phyloP scores from a whole-genome alignment of 768 basidiomycete species.

The Phlegmacium glaucopus region DNA sequence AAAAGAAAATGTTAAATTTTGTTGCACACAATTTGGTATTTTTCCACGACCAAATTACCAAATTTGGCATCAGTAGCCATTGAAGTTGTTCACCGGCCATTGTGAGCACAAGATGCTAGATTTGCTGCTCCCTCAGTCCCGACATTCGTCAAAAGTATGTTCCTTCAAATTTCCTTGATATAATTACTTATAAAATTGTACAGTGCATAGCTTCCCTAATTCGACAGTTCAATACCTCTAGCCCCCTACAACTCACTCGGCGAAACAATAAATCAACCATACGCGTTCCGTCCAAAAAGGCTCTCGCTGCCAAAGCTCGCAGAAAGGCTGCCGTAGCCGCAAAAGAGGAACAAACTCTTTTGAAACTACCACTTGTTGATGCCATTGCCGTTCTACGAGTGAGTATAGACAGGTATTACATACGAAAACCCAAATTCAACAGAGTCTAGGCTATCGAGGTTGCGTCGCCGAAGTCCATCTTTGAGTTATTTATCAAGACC shows the following conservation, averaged over 20 bases:
- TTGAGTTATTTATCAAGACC: slow-evolving; percentile 80
- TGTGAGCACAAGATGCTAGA: slow-evolving; percentile 15
- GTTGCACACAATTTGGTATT: too few relatives aligned
- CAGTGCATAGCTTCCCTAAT: slow-evolving; percentile 9
- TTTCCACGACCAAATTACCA: slow-evolving; percentile 13
- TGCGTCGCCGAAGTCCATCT: slow-evolving; percentile 67
- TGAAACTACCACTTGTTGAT: slow-evolving; percentile 62
- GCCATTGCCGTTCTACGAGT: slow-evolving; percentile 74
- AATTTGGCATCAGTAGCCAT: slow-evolving; percentile 11
- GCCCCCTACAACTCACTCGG: slow-evolving; percentile 39
- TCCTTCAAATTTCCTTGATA: not conserved
- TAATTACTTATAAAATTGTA: not conserved
- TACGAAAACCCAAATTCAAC: not conserved
- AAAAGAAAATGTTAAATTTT: not conserved
- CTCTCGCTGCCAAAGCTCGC: slow-evolving; percentile 60
- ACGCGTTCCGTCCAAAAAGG: slow-evolving; percentile 65
- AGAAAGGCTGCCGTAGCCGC: slow-evolving; percentile 52
- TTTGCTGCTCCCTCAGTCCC: slow-evolving; percentile 25
- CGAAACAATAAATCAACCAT: slow-evolving; percentile 48
- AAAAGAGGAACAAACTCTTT: slow-evolving; percentile 55
- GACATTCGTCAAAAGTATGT: slow-evolving; percentile 20
- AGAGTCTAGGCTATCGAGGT: slow-evolving; percentile 75
- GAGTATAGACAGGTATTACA: slow-evolving; percentile 22
- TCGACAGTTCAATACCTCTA: slow-evolving; percentile 54
- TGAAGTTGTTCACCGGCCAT: too few relatives aligned